Evolutionary conservation across 768 basidiomycete genomes (phyloP).

Genomic region (Lactarius indigo): DNA sequence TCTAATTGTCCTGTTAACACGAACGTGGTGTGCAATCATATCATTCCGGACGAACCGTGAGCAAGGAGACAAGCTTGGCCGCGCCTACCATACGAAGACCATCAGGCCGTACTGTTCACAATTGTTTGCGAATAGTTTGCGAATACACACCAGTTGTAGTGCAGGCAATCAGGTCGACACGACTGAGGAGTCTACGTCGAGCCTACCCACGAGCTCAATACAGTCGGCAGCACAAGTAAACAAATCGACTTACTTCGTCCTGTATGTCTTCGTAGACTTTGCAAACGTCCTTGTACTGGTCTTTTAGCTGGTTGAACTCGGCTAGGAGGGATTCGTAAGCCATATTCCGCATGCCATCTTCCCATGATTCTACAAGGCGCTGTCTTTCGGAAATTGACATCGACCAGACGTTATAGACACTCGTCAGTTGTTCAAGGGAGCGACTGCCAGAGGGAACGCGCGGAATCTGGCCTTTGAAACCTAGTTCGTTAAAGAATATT

Average conservation of each 20-base stretch:
- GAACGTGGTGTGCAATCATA: too few species aligned
- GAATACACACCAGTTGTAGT: slow-evolving; percentile 63
- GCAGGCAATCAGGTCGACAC: slow-evolving; percentile 65
- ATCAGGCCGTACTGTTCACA: not conserved
- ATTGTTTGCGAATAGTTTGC: not conserved
- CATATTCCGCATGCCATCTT: slow-evolving; percentile 36
- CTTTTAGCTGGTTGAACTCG: slow-evolving; percentile 44
- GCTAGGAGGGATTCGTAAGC: slow-evolving; percentile 32
- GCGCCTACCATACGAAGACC: slow-evolving; percentile 44
- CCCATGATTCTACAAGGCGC: slow-evolving; percentile 46
- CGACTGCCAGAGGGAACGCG: slow-evolving; percentile 37
- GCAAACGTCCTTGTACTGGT: slow-evolving; percentile 40
- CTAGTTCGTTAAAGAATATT: slow-evolving; percentile 39
- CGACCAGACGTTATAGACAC: slow-evolving; percentile 44
- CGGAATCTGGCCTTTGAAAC: slow-evolving; percentile 36
- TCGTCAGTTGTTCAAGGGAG: slow-evolving; percentile 36
- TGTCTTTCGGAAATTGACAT: slow-evolving; percentile 51
- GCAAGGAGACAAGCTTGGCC: slow-evolving; percentile 56
- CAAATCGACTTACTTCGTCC: slow-evolving; percentile 46
- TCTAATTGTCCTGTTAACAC: slow-evolving; percentile 36
- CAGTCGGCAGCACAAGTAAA: not conserved
- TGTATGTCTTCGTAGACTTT: slow-evolving; percentile 39
- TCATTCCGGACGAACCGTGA: slow-evolving; percentile 43
- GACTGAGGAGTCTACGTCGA: slow-evolving; percentile 49
- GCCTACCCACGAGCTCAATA: slow-evolving; percentile 37